These are phyloP conservation scores for Cryoendolithus antarcticus DNA, from an alignment of 2,329 filamentous ascomycete species.

Conservation along the genomic window DNA sequence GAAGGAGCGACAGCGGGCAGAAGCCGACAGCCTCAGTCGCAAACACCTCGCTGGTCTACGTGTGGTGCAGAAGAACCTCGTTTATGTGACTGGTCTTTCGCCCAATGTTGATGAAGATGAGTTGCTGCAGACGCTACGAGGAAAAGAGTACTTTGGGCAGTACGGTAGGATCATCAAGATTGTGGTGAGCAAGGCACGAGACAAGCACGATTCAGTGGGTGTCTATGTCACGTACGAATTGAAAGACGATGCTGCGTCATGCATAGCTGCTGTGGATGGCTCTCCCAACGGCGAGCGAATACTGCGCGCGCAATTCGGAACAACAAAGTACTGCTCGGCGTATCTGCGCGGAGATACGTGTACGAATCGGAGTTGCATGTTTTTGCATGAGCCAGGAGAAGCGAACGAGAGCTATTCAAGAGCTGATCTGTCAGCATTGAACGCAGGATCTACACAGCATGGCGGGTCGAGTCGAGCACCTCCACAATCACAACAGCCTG, in stretches of 20 bases:
- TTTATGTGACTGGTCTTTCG: slow-evolving; percentile 91
- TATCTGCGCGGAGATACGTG: slow-evolving; percentile 91
- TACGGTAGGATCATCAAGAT: slow-evolving; percentile 99
- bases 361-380: slow-evolving; percentile 94
- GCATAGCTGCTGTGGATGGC: slow-evolving; percentile 85
- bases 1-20: slow-evolving; percentile 90
- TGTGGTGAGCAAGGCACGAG: slow-evolving; percentile 92
- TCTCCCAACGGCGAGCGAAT: slow-evolving; percentile 81
- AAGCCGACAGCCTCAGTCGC: slow-evolving; percentile 87
- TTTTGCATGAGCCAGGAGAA: slow-evolving; percentile 94
- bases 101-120: slow-evolving; percentile 88
- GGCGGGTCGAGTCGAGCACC: slow-evolving; percentile 42
- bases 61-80: slow-evolving; percentile 95
- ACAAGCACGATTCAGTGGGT: slow-evolving; percentile 74
- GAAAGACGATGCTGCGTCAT: slow-evolving; percentile 78
- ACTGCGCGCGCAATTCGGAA: slow-evolving; percentile 67
- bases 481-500: slow-evolving; percentile 37
- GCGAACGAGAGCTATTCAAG: slow-evolving; percentile 94
- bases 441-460: slow-evolving; percentile 70
- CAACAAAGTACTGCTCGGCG: slow-evolving; percentile 96
- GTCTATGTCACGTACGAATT: slow-evolving; percentile 97
- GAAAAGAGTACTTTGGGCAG: slow-evolving; percentile 90
- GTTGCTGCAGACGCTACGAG: slow-evolving; percentile 77
- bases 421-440: slow-evolving; percentile 89
- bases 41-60: slow-evolving; percentile 92